Evolutionary conservation across 208 protist species (phyloP).

Genomic region (Wallacemonas sp.): DNA sequence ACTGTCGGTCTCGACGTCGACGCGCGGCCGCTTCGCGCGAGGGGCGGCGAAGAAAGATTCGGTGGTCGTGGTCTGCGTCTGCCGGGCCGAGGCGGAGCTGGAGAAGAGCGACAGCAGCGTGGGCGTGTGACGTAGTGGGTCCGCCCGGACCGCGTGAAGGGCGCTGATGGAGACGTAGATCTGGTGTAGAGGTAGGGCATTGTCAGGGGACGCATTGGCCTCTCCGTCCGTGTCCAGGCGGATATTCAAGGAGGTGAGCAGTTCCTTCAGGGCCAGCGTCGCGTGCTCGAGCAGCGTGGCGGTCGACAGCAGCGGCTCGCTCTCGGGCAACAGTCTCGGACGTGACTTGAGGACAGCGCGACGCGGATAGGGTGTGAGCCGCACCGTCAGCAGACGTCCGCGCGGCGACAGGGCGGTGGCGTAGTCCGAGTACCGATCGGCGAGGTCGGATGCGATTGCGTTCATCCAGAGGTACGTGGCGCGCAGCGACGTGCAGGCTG

Average conservation of each 20-base stretch:
- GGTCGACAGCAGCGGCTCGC: background rate
- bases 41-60: conserved; percentile 5
- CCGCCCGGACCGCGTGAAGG: background rate
- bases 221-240: background rate
- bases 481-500: conserved; percentile 26
- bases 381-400: background rate
- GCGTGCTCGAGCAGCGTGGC: background rate
- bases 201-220: background rate
- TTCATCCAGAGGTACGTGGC: conserved; percentile 63
- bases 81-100: background rate
- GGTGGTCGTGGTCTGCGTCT: background rate
- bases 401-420: conserved; percentile 20
- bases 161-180: background rate
- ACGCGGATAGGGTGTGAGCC: conserved; percentile 7
- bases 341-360: conserved; percentile 9
- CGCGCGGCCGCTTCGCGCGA: background rate
- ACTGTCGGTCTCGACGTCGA: background rate
- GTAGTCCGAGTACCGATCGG: conserved; percentile 55
- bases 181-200: background rate
- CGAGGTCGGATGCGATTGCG: conserved; percentile 65
- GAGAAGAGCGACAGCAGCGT: conserved; percentile 8
- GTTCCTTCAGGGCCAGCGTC: background rate
- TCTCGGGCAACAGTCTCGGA: background rate
- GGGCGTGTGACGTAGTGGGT: background rate
- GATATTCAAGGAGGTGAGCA: background rate